phyloP scores from a whole-genome alignment of 768 basidiomycete species.

The Trametes sanguinea region DNA sequence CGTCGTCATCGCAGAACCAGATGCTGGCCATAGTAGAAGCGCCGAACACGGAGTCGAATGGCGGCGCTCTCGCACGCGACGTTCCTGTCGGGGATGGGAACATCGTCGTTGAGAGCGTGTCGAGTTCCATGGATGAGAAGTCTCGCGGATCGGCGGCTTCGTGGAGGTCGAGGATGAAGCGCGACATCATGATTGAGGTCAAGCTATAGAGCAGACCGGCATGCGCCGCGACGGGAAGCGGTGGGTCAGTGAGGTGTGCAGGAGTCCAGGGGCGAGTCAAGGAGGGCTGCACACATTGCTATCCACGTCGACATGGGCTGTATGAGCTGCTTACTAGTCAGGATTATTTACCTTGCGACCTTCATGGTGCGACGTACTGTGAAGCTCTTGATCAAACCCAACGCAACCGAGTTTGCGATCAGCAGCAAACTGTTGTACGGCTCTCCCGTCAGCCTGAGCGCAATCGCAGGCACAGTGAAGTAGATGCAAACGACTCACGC shows the following conservation, averaged over 20 bases:
- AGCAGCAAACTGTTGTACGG: not conserved
- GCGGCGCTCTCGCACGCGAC: not conserved
- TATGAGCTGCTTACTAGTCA: not conserved
- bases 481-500: not conserved
- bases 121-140: not conserved
- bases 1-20: not conserved
- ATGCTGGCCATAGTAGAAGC: not conserved
- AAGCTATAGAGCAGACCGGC: too few species aligned
- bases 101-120: not conserved
- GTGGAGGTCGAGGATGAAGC: conserved; percentile 15
- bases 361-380: not conserved
- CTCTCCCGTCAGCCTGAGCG: too few species aligned
- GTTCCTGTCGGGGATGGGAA: not conserved
- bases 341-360: too few species aligned
- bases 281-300: not conserved
- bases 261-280: too few species aligned
- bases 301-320: conserved; percentile 14
- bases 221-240: too few species aligned
- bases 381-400: not conserved
- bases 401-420: not conserved
- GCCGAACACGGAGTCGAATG: not conserved
- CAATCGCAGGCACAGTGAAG: too few species aligned
- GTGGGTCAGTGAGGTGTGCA: too few species aligned
- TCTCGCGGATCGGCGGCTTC: not conserved
- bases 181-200: conserved; percentile 11